Evolutionary conservation across 441 rosid species (phyloP), one percentile per base, ranked within the genome.

Genomic region (Corymbia citriodora): DNA sequence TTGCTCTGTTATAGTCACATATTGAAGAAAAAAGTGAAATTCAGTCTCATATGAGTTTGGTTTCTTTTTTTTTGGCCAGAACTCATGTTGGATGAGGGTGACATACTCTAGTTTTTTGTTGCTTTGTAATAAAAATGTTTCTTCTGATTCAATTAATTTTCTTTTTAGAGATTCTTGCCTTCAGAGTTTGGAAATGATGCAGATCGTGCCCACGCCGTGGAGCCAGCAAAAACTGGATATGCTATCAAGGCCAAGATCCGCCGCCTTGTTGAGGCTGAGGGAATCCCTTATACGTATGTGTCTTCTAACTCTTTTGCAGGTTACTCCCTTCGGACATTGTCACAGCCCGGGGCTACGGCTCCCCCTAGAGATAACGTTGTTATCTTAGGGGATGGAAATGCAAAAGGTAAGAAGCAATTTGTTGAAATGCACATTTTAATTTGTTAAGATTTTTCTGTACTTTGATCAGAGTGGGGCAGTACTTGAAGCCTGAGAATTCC

Each of bases 91-190:
- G 70, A 63, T 29, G 70, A 63, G 18, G 70, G 18, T 1, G 6
- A 29, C 29, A 31, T 31, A 13, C 70, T 63, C 70, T 63, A 63
- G 70, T 63, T 63, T 63, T 25, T 95, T 96, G 19, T 91, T 96
- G 15, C 89, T 96, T 57, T 95, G 94, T 96, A 97, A 97, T 92
- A 95, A 91, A 57, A 96, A 96, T 91, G 94, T 94, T 1, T 65
- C 74, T 65, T 65, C 10, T 65, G 74, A 65, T n/a, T 65, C 3
- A 15, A n/a, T 65, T n/a, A 14, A 6, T n/a, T 65, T 65, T 65
- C 74, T 2, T n/a, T 65, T n/a, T 15, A 65, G 74, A 65, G 74
- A 65, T 65, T 65, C 74, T 65, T 65, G 40, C 74, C 74, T 65
- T 65, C 74, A 65, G 74, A n/a, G 19, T 65, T 65, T 65, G 74